phyloP scores from a whole-genome alignment of 2,329 filamentous ascomycete species.

The Clonostachys solani region DNA sequence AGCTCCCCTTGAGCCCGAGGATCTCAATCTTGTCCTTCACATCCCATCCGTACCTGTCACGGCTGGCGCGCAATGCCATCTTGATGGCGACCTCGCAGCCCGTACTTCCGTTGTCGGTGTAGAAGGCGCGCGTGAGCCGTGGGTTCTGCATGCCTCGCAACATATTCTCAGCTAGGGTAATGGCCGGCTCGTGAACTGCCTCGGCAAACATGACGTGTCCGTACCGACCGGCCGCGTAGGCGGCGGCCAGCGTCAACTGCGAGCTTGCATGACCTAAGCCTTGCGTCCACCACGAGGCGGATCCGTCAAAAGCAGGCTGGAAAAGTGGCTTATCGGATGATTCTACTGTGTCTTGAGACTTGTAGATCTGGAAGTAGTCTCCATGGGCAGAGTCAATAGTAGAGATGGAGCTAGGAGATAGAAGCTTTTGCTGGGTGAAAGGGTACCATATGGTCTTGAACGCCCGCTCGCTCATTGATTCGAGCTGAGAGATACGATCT shows the following conservation, averaged over 20 bases:
- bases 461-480: slow-evolving; percentile 57
- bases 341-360: slow-evolving; percentile 65
- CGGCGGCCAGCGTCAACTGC: slow-evolving; percentile 65
- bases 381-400: slow-evolving; percentile 78
- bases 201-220: slow-evolving; percentile 87
- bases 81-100: slow-evolving; percentile 82
- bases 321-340: slow-evolving; percentile 78
- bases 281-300: slow-evolving; percentile 90
- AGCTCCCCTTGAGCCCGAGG: slow-evolving; percentile 73
- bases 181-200: slow-evolving; percentile 73
- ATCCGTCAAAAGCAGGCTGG: slow-evolving; percentile 72
- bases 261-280: slow-evolving; percentile 79
- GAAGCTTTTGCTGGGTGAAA: slow-evolving; percentile 73
- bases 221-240: slow-evolving; percentile 78
- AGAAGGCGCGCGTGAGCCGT: slow-evolving; percentile 69
- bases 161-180: slow-evolving; percentile 63
- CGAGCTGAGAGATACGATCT: slow-evolving; percentile 29
- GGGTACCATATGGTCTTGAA: slow-evolving; percentile 75
- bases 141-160: slow-evolving; percentile 57
- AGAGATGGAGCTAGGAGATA: slow-evolving; percentile 59
- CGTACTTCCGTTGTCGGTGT: slow-evolving; percentile 79
- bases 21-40: slow-evolving; percentile 57
- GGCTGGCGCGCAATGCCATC: slow-evolving; percentile 72
- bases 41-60: slow-evolving; percentile 62
- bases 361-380: slow-evolving; percentile 67